These are phyloP conservation scores for Rhizophlyctis rosea DNA, from an alignment of 192 early-diverging fungal genomes.

Conservation along the genomic window DNA sequence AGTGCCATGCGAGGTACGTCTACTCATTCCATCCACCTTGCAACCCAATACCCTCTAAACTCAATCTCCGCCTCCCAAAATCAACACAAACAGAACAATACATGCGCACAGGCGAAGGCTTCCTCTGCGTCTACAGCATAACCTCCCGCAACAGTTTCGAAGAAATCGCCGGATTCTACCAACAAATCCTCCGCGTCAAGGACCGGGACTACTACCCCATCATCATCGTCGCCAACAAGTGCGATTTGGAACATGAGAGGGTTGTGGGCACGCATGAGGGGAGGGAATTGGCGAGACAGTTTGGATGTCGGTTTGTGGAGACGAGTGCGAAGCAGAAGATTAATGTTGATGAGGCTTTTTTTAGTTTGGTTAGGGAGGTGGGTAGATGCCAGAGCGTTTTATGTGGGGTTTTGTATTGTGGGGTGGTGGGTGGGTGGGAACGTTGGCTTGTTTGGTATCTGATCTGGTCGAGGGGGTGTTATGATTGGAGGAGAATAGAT, in stretches of 20 bases:
- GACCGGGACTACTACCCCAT: conserved; percentile 74
- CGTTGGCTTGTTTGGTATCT: not conserved
- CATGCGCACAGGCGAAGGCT: conserved; percentile 84
- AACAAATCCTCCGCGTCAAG: conserved; percentile 79
- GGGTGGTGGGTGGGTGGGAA: not conserved
- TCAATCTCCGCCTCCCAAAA: not conserved
- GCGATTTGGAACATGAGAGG: conserved; percentile 73
- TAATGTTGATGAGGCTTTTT: conserved; percentile 92
- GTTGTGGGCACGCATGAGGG: conserved; percentile 64
- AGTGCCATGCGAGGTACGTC: conserved; percentile 45
- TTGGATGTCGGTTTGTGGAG: conserved; percentile 81
- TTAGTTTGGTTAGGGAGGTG: conserved; percentile 63
- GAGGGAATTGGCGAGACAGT: conserved; percentile 68
- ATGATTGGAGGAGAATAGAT: not conserved
- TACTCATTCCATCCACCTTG: not conserved
- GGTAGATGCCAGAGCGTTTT: not conserved
- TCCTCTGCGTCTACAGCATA: conserved; percentile 80
- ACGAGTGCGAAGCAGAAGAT: conserved; percentile 84
- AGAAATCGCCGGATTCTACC: conserved; percentile 69
- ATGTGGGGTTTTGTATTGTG: not conserved
- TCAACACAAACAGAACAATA: conserved; percentile 71
- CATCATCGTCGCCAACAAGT: conserved; percentile 85
- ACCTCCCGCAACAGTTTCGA: conserved; percentile 70
- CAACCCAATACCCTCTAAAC: too few relatives aligned
- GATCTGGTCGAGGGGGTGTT: not conserved